Evolutionary conservation across 257 asterid species (phyloP), one percentile per base, ranked within the genome.

Genomic region (Buddleja alternifolia): DNA sequence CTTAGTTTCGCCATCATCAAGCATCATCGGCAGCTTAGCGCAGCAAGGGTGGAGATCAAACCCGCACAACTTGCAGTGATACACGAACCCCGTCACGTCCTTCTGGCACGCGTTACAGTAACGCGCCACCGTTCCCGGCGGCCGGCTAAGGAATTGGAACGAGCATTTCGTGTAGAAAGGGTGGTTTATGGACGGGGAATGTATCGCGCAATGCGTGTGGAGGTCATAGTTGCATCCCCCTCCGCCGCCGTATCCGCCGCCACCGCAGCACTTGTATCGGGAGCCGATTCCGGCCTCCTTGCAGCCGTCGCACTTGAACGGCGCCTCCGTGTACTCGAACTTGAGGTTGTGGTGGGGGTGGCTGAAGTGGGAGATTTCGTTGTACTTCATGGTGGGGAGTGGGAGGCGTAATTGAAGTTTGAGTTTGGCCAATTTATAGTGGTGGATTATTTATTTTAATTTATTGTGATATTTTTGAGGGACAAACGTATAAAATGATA

Each of bases 241-340:
- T 17, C 36, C 54, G 45, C 37, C 77, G 59, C 68, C 21, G 1
- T 32, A n/a, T 32, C 51, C 53, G 21, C 67, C 50, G 41, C 56
- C 44, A 45, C 73, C 70, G 55, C 46, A 57, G 84, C 98, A 94
- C 60, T 80, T 82, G 82, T 85, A 93, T 5, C 77, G 85, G 0
- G 99, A 88, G 1, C 99, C 99, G 53, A 93, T 90, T 0, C 99
- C 99, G 15, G 82, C 90, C 69, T 87, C 97, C 48, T 87, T 93
- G 88, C 97, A 91, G 12, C 99, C 99, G 82, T 89, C 99, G 80
- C 99, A 93, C 64, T 88, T 89, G 86, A 94, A 94, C 4, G 98
- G 99, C 1, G 75, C 69, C 73, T 89, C 90, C 44, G 90, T 69
- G 88, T 86, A 78, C 3, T 88, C 96, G 67, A 62, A 80, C 40